phyloP scores from a whole-genome alignment of 495 filamentous ascomycete species.

The Aspergillus heteromorphus region DNA sequence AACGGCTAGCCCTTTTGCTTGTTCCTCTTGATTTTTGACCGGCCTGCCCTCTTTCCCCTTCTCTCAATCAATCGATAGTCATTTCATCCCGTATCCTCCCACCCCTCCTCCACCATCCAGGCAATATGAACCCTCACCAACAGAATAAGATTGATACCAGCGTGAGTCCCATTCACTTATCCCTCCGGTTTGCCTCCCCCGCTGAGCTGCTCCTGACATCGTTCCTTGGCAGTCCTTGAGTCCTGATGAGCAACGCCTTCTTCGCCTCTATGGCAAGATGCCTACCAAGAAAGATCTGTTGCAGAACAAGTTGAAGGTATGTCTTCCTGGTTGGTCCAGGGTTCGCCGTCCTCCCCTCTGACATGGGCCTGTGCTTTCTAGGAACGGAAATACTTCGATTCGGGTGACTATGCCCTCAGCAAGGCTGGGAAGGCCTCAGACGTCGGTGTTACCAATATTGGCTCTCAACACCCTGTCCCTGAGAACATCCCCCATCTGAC shows the following conservation, averaged over 20 bases:
- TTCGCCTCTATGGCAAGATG: slow-evolving; percentile 94
- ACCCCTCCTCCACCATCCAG: slow-evolving; percentile 6
- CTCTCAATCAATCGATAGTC: neutral
- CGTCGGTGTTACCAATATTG: slow-evolving; percentile 88
- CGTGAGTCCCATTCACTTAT: slow-evolving; percentile 50
- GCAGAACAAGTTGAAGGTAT: slow-evolving; percentile 89
- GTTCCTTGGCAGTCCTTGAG: slow-evolving; percentile 62
- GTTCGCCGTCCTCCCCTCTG: slow-evolving; percentile 1
- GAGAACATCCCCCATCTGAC: slow-evolving; percentile 93
- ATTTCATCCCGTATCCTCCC: too few species aligned
- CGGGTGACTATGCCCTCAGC: slow-evolving; percentile 93
- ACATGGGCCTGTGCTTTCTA: slow-evolving; percentile 25
- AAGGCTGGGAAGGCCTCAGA: slow-evolving; percentile 97
- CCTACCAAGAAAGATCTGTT: slow-evolving; percentile 93
- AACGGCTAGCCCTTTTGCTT: slow-evolving; percentile 4
- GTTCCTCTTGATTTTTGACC: slow-evolving; percentile 3
- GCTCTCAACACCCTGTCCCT: slow-evolving; percentile 87
- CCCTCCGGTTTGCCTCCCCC: slow-evolving; percentile 9
- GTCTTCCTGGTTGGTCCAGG: slow-evolving; percentile 1
- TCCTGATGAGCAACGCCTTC: slow-evolving; percentile 89
- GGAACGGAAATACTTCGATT: slow-evolving; percentile 99
- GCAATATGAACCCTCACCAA: slow-evolving; percentile 88
- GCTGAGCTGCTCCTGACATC: slow-evolving; percentile 11
- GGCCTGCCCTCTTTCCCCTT: neutral
- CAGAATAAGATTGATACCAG: slow-evolving; percentile 94